Conservation (phyloP, 106 monocot species). For the Hemerocallis citrina region DNA sequence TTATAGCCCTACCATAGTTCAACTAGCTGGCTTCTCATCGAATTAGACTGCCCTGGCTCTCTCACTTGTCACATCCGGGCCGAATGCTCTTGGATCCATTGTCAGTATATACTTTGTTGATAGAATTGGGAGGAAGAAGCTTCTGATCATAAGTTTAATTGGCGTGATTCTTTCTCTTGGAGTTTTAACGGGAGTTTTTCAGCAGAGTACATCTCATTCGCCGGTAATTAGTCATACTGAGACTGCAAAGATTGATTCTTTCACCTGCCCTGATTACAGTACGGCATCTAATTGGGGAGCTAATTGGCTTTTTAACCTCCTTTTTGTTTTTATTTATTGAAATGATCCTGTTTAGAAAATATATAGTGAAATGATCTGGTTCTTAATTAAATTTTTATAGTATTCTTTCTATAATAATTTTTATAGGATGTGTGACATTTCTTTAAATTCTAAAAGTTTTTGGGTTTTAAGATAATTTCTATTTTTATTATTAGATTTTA, state of each 20-base stretch:
- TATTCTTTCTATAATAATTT: no score
- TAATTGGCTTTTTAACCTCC: no score
- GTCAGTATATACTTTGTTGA: conserved; percentile 88
- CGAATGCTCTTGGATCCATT: conserved; percentile 62
- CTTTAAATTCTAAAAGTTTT: no score
- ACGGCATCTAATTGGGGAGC: neutral
- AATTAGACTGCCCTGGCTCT: conserved; percentile 72
- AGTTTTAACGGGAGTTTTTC: conserved; percentile 53
- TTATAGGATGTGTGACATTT: no score
- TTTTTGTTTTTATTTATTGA: no score
- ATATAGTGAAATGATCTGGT: no score
- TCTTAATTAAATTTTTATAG: no score
- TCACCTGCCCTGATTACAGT: conserved; percentile 51
- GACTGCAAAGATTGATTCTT: conserved; percentile 30
- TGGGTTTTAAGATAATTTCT: no score
- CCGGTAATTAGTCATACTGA: conserved; percentile 31
- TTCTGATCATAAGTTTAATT: conserved; percentile 44
- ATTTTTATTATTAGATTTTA: no score
- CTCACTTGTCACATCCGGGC: conserved; percentile 69
- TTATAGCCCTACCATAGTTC: conserved; percentile 81
- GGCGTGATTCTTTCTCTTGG: conserved; percentile 53
- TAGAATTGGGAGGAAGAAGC: conserved; percentile 61
- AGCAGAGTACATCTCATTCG: conserved; percentile 46
- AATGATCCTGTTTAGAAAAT: no score
- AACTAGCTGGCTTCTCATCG: conserved; percentile 76